These are phyloP conservation scores for Arthrocladium fulminans DNA, from an alignment of 2,329 filamentous ascomycete species.

Conservation along the genomic window DNA sequence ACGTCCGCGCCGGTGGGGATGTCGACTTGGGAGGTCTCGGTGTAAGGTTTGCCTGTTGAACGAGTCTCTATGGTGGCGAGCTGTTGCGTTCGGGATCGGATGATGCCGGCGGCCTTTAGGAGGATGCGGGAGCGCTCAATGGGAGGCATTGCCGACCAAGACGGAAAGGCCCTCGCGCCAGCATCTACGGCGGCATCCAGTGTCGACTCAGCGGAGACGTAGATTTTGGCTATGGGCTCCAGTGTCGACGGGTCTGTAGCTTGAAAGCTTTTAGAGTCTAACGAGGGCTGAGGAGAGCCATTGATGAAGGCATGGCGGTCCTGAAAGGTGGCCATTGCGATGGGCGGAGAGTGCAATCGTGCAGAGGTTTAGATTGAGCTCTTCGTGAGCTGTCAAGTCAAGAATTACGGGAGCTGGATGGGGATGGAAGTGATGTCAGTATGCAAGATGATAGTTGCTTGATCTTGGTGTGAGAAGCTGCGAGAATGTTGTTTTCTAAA, in stretches of 20 bases:
- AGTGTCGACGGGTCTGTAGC: constrained; percentile 67
- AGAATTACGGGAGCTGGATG: too few species aligned
- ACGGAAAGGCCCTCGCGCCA: constrained; percentile 61
- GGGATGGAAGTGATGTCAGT: too few species aligned
- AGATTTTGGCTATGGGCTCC: constrained; percentile 60
- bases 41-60: constrained; percentile 79
- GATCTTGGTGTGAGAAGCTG: too few species aligned
- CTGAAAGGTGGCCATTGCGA: constrained; percentile 9
- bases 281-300: constrained; percentile 52
- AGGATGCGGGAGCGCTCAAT: constrained; percentile 68
- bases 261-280: constrained; percentile 55
- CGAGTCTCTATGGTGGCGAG: constrained; percentile 71
- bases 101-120: constrained; percentile 62
- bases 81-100: constrained; percentile 68
- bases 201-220: constrained; percentile 57
- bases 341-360: background rate
- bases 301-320: constrained; percentile 63
- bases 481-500: too few species aligned
- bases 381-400: background rate
- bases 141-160: constrained; percentile 69
- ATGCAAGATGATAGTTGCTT: too few species aligned
- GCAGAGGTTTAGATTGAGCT: background rate
- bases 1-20: constrained; percentile 75
- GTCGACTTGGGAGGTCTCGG: constrained; percentile 77
- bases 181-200: constrained; percentile 64